Evolutionary conservation across 2,329 filamentous ascomycete genomes (phyloP).

Genomic region (Aureobasidium vineae): DNA sequence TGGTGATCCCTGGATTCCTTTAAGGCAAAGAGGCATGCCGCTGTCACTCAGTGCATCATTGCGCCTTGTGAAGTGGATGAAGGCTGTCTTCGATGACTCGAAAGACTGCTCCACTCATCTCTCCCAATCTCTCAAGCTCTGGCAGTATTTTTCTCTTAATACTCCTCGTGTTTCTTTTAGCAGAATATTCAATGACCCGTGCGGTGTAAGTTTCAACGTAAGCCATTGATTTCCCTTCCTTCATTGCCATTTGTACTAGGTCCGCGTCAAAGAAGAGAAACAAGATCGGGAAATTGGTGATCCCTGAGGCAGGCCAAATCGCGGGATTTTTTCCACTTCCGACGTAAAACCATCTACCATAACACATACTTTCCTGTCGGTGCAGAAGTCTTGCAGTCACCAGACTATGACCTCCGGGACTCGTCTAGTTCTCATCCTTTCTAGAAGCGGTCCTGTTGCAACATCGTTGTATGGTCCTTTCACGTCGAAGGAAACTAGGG

Average conservation of each 20-base stretch:
- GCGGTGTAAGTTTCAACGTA: slow-evolving; percentile 36
- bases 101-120: slow-evolving; percentile 37
- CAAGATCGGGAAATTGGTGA: slow-evolving; percentile 25
- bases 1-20: not conserved
- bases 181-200: slow-evolving; percentile 30
- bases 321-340: not conserved
- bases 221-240: slow-evolving; percentile 31
- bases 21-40: not conserved
- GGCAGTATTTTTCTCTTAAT: slow-evolving; percentile 30
- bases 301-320: slow-evolving; percentile 17
- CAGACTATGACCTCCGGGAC: slow-evolving; percentile 32
- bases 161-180: slow-evolving; percentile 29
- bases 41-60: not conserved
- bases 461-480: slow-evolving; percentile 46
- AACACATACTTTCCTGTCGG: slow-evolving; percentile 29
- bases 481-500: slow-evolving; percentile 43
- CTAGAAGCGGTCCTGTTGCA: slow-evolving; percentile 32
- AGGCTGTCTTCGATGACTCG: slow-evolving; percentile 38
- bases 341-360: slow-evolving; percentile 28
- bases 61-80: slow-evolving; percentile 39
- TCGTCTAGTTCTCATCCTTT: slow-evolving; percentile 33
- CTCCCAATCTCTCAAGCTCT: slow-evolving; percentile 19
- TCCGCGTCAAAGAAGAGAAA: slow-evolving; percentile 39
- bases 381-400: slow-evolving; percentile 37
- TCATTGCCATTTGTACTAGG: slow-evolving; percentile 31